Base-by-base conservation (phyloP, 2,329 filamentous ascomycete genomes). In the Fusarium tjaetaba region DNA sequence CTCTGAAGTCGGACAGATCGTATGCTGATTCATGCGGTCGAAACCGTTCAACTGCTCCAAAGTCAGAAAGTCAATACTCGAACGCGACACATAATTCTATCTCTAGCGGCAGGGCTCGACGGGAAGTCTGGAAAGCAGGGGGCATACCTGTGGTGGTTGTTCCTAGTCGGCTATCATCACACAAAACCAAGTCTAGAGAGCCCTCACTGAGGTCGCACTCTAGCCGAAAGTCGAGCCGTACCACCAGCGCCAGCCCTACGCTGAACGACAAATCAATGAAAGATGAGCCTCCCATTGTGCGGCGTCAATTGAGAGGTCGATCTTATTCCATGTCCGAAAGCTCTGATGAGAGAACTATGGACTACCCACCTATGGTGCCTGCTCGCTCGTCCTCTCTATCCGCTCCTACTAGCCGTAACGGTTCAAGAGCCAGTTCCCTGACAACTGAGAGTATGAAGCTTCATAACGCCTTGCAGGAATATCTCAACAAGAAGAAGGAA, bases 91-190 rank as follows among this genome's bases (percentile, higher is more conserved):
- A 79, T 30, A 88, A 83, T 68, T 89, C 88, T 11, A 81, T 86
- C 7, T 85, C 86, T 2, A 91, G 87, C 71, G 83, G 83, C 13
- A 89, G 85, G 74, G 88, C 88, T 8, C 84, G 90, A n/a, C 86
- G 87, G 22, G 88, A 91, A 38, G 82, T 92, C 6, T 86, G 87
- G 83, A 90, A 87, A 72, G 87, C 81, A 60, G 90, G 90, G 13
- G 89, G 84, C 5, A 89, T 92, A 15, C 90, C 90, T 4, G 90
- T 92, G 13, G 85, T 91, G 11, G 84, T 92, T 26, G 87, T 92
- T 57, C 90, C 90, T 11, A 87, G 88, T 62, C 87, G 90, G 22
- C 83, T 81, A 22, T 88, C 89, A 11, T 90, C 89, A 7, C 81
- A 85, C 16, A 87, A 86, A 58, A 84, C 86, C n/a, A 87, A 85